These are phyloP conservation scores for Dipodascus geniculatus DNA, from an alignment of 805 yeast species.

Conservation along the genomic window DNA sequence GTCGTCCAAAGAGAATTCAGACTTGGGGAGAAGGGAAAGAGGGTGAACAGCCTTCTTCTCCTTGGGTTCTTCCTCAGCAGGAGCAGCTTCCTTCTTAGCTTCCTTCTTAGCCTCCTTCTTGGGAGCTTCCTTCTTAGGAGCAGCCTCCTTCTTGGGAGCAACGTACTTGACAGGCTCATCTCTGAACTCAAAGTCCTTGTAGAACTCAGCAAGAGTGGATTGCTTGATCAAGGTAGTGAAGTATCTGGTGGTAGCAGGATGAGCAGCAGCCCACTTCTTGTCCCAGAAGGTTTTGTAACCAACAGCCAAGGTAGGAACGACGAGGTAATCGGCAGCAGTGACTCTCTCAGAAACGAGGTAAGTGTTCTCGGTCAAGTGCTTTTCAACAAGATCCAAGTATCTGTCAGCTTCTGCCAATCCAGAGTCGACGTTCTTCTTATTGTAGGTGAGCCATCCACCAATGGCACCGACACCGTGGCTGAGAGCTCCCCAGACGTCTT, in stretches of 20 bases:
- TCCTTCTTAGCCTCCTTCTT: conserved; percentile 18
- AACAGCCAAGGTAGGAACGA: conserved; percentile 38
- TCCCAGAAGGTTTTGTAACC: conserved; percentile 53
- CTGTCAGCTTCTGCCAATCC: conserved; percentile 29
- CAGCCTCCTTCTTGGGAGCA: conserved; percentile 70
- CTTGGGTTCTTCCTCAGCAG: conserved; percentile 36
- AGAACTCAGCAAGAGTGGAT: conserved; percentile 37
- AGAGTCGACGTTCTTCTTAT: conserved; percentile 55
- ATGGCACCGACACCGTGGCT: conserved; percentile 47
- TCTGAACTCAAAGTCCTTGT: conserved; percentile 42
- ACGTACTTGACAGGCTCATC: conserved; percentile 56
- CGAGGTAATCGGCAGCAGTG: conserved; percentile 53
- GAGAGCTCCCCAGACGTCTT: conserved; percentile 43
- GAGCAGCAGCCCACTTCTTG: conserved; percentile 45
- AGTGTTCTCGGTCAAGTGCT: conserved; percentile 46
- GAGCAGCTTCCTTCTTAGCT: conserved; percentile 30
- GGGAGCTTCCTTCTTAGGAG: conserved; percentile 33
- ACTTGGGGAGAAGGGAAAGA: conserved; percentile 67
- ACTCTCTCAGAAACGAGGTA: conserved; percentile 60
- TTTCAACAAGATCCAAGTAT: conserved; percentile 38
- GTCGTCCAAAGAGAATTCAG: conserved; percentile 65
- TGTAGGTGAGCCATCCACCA: conserved; percentile 58
- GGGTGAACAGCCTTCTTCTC: conserved; percentile 83
- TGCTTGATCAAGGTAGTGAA: conserved; percentile 40
- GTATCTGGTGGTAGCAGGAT: conserved; percentile 64